Base-by-base conservation (phyloP, 352 stramenopile species). In the Pythium aquatile region DNA sequence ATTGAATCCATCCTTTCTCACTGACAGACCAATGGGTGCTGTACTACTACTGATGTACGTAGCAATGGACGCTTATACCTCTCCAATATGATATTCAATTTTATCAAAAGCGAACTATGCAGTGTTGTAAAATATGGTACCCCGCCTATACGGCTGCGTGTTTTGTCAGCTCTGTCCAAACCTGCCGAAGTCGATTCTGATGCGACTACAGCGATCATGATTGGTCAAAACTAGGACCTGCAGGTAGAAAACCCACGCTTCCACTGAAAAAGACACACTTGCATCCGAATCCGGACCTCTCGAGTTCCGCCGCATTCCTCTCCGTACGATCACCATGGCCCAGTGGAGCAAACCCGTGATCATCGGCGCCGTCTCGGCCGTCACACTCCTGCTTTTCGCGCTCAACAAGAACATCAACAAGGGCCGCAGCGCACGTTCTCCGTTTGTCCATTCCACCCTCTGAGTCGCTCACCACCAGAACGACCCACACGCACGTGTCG, bases 281-380 rank as follows among this genome's bases (percentile, higher is more conserved):
- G 24, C 2, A 26, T 35, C 33, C 29, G 16, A 33, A 32, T 8
- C 42, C 44, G 53, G 13, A 33, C 16, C 5, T 28, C 51, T 55
- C 46, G 9, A 20, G 37, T 58, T 37, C 30, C 24, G 55, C 17
- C 20, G 5, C 55, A 32, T 37, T 20, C 16, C 30, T 37, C 49
- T 46, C 55, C 54, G 11, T 17, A 48, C 17, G 6, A 28, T n/a
- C 51, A 66, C 49, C 47, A 94, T 93, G 84, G 79, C 88, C 71
- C 79, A 88, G 58, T 80, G 91, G 70, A 84, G 76, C 70, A 95
- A 93, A 73, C 83, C 83, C 47, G 67, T 93, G 56, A 78, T 95
- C 66, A 80, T 95, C 59, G 79, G 78, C 67, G 80, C 77, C 44
- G 76, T 88, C 63, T 88, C 83, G 30, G 80, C 77, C 32, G 61